Conservation (phyloP, 2,329 filamentous ascomycete species). For the Cytospora piceicola region DNA sequence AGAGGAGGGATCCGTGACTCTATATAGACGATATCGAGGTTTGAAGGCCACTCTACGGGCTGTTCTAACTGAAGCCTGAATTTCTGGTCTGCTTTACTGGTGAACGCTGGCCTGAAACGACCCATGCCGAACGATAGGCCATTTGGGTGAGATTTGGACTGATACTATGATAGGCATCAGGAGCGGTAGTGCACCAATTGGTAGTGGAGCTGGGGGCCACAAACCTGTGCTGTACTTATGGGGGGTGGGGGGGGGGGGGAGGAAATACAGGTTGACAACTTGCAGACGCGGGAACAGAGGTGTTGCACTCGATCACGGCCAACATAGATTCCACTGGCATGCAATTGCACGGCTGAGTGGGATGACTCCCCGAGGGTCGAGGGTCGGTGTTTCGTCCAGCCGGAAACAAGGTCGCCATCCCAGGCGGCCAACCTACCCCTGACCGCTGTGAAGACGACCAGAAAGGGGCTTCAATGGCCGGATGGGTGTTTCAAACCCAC, state of each 20-base stretch:
- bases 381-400: neutral
- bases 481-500: neutral
- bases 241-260: too few species aligned
- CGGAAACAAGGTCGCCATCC: neutral
- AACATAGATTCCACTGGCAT: neutral
- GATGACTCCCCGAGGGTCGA: neutral
- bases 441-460: neutral
- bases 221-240: neutral
- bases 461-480: neutral
- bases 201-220: neutral
- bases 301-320: neutral
- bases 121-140: neutral
- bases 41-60: neutral
- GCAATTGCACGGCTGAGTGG: neutral
- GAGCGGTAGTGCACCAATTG: neutral
- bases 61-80: neutral
- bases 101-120: conserved; percentile 12
- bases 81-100: neutral
- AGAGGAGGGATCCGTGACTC: neutral
- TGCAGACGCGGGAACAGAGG: neutral
- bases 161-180: neutral
- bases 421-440: neutral
- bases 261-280: neutral
- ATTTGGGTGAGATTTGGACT: neutral
- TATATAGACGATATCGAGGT: conserved; percentile 10